Evolutionary conservation across 2,329 filamentous ascomycete genomes (phyloP), one percentile per base, ranked within the genome.

Genomic region (Microdochium bolleyi): DNA sequence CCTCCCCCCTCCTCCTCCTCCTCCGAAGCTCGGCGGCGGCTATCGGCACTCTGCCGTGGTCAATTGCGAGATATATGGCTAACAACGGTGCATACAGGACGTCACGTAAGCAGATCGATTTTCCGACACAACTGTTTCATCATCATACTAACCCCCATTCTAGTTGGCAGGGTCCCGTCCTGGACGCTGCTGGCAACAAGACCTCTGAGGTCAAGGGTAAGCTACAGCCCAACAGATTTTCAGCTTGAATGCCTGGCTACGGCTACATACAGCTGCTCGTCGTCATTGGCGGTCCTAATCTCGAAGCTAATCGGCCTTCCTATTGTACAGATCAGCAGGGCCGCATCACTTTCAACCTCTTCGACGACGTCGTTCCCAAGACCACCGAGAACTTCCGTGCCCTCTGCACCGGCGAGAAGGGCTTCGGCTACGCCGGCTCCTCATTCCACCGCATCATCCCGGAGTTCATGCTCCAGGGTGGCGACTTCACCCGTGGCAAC

Each of bases 381-480:
- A 96, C 92, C 53, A 79, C 82, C 62, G 78, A 82, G 72, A 94
- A 94, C 84, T 95, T 95, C 84, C 82, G 81, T 62, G 83, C 84
- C 70, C 87, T 94, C 67, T 91, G 87, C 86, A 90, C 85, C 58
- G 80, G 79, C 62, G 81, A 88, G 78, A 83, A 89, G 76, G 89
- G 88, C 67, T 85, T 88, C 72, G 89, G 89, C 64, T 96, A 95
- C 81, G 73, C 82, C 71, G 84, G 83, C 68, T 94, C 89, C 63
- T 79, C 81, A 61, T 95, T 95, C 86, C 90, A 96, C 83, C 89
- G 91, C 65, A 86, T 96, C 74, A 95, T 95, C 74, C 88, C 88
- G 63, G 73, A 89, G 54, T 95, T 95, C 82, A 95, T 95, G 91
- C 86, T 95, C 64, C 91, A 95, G 82, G 91, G 90, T 71, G 90